Evolutionary conservation across 1,284 basidiomycete genomes (phyloP).

Genomic region (Puccinia coronata): DNA sequence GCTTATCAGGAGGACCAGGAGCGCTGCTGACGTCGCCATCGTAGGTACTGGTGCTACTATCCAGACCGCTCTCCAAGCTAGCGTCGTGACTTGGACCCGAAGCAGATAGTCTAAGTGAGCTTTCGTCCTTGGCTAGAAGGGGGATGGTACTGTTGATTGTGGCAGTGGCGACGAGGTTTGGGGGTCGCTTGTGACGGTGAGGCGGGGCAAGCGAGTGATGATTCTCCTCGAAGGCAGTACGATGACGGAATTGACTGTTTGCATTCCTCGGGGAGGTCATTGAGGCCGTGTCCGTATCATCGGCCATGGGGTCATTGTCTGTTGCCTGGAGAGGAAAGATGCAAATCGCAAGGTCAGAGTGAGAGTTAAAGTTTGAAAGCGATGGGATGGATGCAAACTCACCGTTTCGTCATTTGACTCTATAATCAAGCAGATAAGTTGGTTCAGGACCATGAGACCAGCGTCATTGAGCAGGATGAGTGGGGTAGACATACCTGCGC

Average conservation of each 20-base stretch:
- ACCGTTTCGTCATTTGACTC: constrained; percentile 48
- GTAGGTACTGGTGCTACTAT: constrained; percentile 44
- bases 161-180: constrained; percentile 24
- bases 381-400: too few species aligned
- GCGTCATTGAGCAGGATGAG: background rate
- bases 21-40: constrained; percentile 48
- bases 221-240: constrained; percentile 35
- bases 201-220: constrained; percentile 34
- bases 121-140: constrained; percentile 17
- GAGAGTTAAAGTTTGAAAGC: background rate
- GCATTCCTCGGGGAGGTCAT: constrained; percentile 40
- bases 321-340: constrained; percentile 28
- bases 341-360: background rate
- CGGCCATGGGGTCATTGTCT: constrained; percentile 46
- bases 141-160: constrained; percentile 40
- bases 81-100: constrained; percentile 13
- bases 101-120: background rate
- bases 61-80: constrained; percentile 32
- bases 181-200: constrained; percentile 45
- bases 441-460: background rate
- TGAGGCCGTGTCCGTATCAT: constrained; percentile 48
- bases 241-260: constrained; percentile 33
- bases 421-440: background rate
- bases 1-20: constrained; percentile 25
- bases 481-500: constrained; percentile 42